Evolutionary conservation across 352 stramenopile species (phyloP), one percentile per base, ranked within the genome.

Genomic region (Lagenidium sp.): DNA sequence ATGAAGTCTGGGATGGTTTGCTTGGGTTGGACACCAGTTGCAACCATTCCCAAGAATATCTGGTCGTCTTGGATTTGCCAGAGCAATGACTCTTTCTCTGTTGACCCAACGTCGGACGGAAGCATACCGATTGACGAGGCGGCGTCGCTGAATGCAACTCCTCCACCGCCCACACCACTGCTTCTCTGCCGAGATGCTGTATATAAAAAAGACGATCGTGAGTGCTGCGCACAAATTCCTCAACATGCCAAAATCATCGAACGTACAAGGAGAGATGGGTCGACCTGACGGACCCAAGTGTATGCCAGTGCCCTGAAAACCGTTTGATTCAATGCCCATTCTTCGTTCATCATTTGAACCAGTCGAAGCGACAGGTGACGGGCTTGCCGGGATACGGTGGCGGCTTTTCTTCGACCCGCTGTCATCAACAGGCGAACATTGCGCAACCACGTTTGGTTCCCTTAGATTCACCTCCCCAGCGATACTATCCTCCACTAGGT

Each of bases 1-100:
- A 99, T 97, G 18, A 99, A 83, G 22, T 91, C 80, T 23, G 94
- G 85, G 18, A 98, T 97, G 58, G 96, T 76, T 40, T 91, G 85
- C 45, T 97, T 86, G 6, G 95, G 95, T 44, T 95, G 86, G 4
- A 98, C 83, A n/a, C 82, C 84, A 19, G 89, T 97, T 4, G 93
- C 95, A 12, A 98, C 84, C 77, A 99, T 95, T 3, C 95, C 95
- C 1, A 99, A 68, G 57, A 99, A 99, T 39, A 99, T 97, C 67
- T 99, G 92, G 47, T 97, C 88, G 41, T 97, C 85, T 23, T 97
- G 71, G 21, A 97, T 78, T n/a, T 79, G 66, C 77, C 77, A 89
- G 7, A 89, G 46, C 29, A 82, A 52, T 8, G 67, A 72, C 40
- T 85, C 73, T 38, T 72, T 70, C 36, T 85, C 71, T 11, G 46